A percentile compares a stretch with the other conserved stretches of the same genome.
Conservation (phyloP, 106 monocot genomes). For the Alisma plantagoaquatica region DNA sequence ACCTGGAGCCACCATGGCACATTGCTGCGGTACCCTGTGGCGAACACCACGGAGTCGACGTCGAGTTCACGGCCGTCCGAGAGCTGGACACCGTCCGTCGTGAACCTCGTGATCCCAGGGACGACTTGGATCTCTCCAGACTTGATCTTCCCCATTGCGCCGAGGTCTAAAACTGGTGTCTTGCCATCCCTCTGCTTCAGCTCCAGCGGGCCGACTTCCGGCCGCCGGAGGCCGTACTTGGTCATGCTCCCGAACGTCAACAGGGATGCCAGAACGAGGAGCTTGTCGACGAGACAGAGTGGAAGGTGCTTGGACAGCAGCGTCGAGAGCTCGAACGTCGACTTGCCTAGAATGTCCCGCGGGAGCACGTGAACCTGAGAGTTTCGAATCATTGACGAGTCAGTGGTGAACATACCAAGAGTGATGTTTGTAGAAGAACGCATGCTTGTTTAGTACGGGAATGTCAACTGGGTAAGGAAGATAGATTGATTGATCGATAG, state of each 20-base stretch:
- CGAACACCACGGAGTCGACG: slow-evolving; percentile 14
- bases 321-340: slow-evolving; percentile 48
- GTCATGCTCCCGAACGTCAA: slow-evolving; percentile 7
- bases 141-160: slow-evolving; percentile 18
- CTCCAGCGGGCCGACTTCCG: slow-evolving; percentile 15
- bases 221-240: slow-evolving; percentile 13
- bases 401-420: background rate
- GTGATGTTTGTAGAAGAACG: too few species aligned
- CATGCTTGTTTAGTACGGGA: too few species aligned
- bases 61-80: slow-evolving; percentile 10
- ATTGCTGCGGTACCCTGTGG: slow-evolving; percentile 25
- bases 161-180: slow-evolving; percentile 18
- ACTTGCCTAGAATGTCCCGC: slow-evolving; percentile 49
- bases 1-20: slow-evolving; percentile 33
- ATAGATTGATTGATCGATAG: background rate
- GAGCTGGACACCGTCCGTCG: slow-evolving; percentile 7
- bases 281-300: slow-evolving; percentile 17
- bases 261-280: slow-evolving; percentile 9
- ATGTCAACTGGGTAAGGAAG: background rate
- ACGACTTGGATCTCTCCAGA: slow-evolving; percentile 17
- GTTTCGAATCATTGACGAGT: background rate
- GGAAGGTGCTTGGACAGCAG: slow-evolving; percentile 42
- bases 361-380: slow-evolving; percentile 65
- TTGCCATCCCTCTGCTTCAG: slow-evolving; percentile 13
- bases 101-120: slow-evolving; percentile 9